phyloP scores from a whole-genome alignment of 2,329 filamentous ascomycete genomes.

The Thielaviopsis ethacetica region DNA sequence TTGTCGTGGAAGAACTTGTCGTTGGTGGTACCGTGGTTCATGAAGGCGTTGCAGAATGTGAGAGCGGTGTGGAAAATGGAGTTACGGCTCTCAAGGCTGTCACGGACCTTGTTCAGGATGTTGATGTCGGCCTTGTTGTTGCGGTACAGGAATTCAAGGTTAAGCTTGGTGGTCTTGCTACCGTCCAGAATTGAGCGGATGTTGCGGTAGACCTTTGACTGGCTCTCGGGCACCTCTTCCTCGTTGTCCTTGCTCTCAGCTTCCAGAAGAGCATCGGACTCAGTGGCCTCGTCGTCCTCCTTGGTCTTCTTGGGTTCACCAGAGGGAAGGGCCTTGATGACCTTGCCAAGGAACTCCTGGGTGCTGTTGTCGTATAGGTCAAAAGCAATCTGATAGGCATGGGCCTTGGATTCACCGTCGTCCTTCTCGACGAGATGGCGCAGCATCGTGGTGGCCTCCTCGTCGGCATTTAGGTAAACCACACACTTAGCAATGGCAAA shows the following conservation, averaged over 20 bases:
- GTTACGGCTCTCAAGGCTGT: constrained; percentile 87
- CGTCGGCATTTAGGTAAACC: constrained; percentile 84
- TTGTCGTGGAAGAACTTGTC: constrained; percentile 99
- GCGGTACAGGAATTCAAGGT: constrained; percentile 89
- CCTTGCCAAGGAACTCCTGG: constrained; percentile 86
- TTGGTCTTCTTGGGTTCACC: constrained; percentile 26
- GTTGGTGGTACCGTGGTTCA: constrained; percentile 96
- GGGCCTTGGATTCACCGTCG: constrained; percentile 61
- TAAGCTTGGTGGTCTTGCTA: constrained; percentile 84
- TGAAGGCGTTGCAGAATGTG: constrained; percentile 95
- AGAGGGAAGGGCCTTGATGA: constrained; percentile 62
- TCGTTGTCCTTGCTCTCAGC: constrained; percentile 37
- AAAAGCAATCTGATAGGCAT: constrained; percentile 94
- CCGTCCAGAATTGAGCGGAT: constrained; percentile 62
- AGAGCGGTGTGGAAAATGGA: constrained; percentile 98
- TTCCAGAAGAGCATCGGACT: constrained; percentile 32
- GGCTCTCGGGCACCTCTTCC: constrained; percentile 31
- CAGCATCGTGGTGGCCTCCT: constrained; percentile 77
- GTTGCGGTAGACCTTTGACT: constrained; percentile 41
- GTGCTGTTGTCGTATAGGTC: constrained; percentile 98
- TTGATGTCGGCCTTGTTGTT: constrained; percentile 86
- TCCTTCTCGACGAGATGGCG: constrained; percentile 64
- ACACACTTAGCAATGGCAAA: constrained; percentile 97
- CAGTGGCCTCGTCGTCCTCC: constrained; percentile 27
- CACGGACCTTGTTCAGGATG: constrained; percentile 89